phyloP scores from a whole-genome alignment of 768 basidiomycete species.

The Leccinum imitatum region DNA sequence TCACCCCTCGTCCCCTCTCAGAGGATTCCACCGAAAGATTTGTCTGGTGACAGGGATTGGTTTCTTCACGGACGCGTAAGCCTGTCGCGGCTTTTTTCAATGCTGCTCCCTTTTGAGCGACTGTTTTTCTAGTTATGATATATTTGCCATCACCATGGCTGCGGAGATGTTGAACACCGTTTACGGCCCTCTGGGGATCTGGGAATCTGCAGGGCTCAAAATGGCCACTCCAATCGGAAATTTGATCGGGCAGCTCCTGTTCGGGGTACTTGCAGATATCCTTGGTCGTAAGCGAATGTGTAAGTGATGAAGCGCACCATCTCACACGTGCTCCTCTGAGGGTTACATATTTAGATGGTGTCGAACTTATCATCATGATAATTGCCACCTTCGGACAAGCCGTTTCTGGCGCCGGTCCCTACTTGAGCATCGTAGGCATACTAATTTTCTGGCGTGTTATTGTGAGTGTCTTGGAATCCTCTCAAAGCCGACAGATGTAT shows the following conservation, averaged over 20 bases:
- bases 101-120: background rate
- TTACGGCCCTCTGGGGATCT: conserved; percentile 39
- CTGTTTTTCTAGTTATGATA: conserved; percentile 49
- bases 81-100: conserved; percentile 3
- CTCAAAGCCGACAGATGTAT: background rate
- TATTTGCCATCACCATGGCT: conserved; percentile 86
- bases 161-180: conserved; percentile 80
- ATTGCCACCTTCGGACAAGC: conserved; percentile 75
- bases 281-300: conserved; percentile 78
- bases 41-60: conserved; percentile 69
- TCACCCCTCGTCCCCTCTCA: conserved; percentile 21
- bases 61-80: conserved; percentile 83
- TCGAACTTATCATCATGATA: conserved; percentile 71
- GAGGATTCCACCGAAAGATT: conserved; percentile 81
- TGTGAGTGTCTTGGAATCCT: conserved; percentile 26
- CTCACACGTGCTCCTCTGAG: background rate
- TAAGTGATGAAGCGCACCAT: conserved; percentile 33
- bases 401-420: conserved; percentile 61
- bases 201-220: conserved; percentile 74
- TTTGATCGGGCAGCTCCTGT: conserved; percentile 67
- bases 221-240: conserved; percentile 75
- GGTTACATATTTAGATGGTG: conserved; percentile 34
- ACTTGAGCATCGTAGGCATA: conserved; percentile 65
- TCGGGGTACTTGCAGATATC: conserved; percentile 74
- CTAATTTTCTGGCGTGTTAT: conserved; percentile 81